Conservation (phyloP, 192 early-diverging fungal species). For the Dissophora globulifera region DNA sequence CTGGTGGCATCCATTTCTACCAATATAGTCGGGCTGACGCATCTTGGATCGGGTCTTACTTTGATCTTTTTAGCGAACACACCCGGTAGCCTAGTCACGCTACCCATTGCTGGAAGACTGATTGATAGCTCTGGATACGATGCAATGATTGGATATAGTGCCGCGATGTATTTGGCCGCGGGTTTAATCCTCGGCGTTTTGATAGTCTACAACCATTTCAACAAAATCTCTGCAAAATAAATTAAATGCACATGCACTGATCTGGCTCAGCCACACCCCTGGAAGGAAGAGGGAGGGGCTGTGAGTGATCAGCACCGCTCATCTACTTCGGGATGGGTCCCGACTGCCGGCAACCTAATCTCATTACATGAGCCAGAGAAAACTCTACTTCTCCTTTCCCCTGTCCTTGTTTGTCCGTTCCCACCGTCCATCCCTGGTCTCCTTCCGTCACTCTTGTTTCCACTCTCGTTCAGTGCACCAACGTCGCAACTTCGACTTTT, state of each 20-base stretch:
- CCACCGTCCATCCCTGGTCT: neutral
- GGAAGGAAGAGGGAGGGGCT: too few relatives aligned
- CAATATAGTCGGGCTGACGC: constrained; percentile 60
- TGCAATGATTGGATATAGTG: constrained; percentile 46
- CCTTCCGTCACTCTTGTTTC: neutral
- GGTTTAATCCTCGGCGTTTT: constrained; percentile 13
- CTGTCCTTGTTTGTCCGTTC: neutral
- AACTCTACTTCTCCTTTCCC: neutral
- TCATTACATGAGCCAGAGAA: neutral
- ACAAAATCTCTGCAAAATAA: too few relatives aligned
- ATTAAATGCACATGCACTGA: neutral
- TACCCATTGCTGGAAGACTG: constrained; percentile 46
- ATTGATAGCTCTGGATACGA: constrained; percentile 26
- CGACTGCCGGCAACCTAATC: neutral
- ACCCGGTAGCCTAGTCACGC: constrained; percentile 45
- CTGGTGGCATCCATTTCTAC: constrained; percentile 52
- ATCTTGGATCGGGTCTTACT: constrained; percentile 53
- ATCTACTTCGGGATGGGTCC: neutral
- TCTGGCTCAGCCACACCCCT: too few relatives aligned
- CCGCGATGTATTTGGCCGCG: constrained; percentile 27
- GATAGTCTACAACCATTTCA: constrained; percentile 46
- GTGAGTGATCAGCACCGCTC: constrained; percentile 3
- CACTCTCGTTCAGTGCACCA: neutral
- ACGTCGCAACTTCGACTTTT: constrained; percentile 38
- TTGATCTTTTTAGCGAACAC: constrained; percentile 54